These are phyloP conservation scores for Cystobasidiaceae sp. DNA, from an alignment of 1,284 basidiomycete species.

Conservation along the genomic window DNA sequence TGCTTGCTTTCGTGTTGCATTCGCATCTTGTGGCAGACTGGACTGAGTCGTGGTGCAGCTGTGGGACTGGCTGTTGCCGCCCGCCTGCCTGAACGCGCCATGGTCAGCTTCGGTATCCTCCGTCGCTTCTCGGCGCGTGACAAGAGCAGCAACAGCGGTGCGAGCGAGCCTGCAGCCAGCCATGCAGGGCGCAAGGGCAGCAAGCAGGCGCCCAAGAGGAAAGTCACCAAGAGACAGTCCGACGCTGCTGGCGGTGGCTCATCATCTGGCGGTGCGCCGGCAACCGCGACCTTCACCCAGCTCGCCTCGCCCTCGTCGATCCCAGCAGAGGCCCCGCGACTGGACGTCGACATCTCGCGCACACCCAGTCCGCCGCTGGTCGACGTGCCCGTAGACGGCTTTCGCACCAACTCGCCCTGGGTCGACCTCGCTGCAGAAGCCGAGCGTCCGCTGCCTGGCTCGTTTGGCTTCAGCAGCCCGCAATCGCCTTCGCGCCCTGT, in stretches of 20 bases:
- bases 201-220: neutral
- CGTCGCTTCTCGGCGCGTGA: neutral
- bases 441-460: neutral
- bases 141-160: neutral
- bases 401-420: constrained; percentile 12
- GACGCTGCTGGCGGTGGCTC: neutral
- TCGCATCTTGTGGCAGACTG: no score
- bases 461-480: neutral
- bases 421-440: constrained; percentile 16
- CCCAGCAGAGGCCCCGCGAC: neutral
- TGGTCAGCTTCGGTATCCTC: neutral
- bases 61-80: no score
- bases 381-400: neutral
- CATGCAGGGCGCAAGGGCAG: neutral
- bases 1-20: no score
- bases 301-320: no score
- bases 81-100: neutral
- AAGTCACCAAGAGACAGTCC: neutral
- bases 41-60: no score
- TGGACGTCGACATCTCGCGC: constrained; percentile 6
- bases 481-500: neutral
- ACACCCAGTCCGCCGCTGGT: constrained; percentile 10
- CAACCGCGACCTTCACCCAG: neutral
- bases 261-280: neutral
- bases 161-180: neutral